These are phyloP conservation scores for Eimeria sp. DNA, from an alignment of 169 alveolate genomes.

Conservation along the genomic window DNA sequence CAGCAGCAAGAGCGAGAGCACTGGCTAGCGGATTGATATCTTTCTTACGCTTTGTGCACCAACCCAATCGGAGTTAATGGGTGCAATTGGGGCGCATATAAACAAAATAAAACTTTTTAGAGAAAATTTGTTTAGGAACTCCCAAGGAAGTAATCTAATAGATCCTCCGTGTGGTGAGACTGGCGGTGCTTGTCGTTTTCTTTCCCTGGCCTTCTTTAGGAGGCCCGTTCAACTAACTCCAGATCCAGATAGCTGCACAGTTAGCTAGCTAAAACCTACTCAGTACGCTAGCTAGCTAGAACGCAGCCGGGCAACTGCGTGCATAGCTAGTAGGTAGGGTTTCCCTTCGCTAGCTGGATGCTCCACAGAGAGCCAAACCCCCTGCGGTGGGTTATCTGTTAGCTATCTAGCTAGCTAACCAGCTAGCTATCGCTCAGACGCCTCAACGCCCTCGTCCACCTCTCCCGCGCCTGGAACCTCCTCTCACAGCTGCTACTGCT, in stretches of 20 bases:
- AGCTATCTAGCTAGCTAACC: conserved; percentile 9
- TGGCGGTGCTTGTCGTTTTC: too few relatives aligned
- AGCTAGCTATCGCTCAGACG: neutral
- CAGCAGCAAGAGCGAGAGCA: neutral
- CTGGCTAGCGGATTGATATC: neutral
- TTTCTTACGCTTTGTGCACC: neutral
- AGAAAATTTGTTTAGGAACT: neutral
- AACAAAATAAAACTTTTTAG: neutral
- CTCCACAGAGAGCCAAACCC: neutral
- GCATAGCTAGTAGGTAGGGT: neutral
- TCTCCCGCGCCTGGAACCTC: conserved; percentile 22
- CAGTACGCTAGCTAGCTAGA: neutral
- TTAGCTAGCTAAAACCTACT: neutral
- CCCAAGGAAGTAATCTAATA: too few relatives aligned
- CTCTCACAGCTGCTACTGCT: conserved; percentile 1
- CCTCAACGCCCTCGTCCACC: neutral
- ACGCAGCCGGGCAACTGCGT: neutral
- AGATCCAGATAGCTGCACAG: neutral
- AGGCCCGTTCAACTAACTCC: neutral
- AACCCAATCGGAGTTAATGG: neutral
- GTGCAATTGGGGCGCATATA: neutral
- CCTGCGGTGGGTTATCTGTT: neutral
- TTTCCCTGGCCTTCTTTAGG: neutral
- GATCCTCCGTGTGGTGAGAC: too few relatives aligned
- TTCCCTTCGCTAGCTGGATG: neutral